A percentile compares a stretch with the other conserved stretches of the same genome.
Conservation (phyloP, 192 early-diverging fungal species). For the Coemansia sp. region DNA sequence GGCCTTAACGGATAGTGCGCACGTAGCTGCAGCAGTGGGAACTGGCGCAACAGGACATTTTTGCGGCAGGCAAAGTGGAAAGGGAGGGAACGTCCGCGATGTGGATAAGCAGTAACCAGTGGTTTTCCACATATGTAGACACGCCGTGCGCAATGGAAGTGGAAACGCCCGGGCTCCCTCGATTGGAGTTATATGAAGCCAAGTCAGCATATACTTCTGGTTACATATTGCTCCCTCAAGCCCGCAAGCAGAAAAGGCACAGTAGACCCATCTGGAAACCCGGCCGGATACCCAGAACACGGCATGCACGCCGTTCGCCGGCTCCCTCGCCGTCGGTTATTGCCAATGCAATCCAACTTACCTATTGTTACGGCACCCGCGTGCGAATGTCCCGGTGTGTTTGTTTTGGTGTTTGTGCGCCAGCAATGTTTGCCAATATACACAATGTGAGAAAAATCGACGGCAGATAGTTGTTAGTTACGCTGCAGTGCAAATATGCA, state of each 20-base stretch:
- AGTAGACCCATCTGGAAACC: constrained; percentile 1
- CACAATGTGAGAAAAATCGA: background rate
- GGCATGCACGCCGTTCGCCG: background rate
- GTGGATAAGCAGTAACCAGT: background rate
- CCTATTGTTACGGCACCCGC: background rate
- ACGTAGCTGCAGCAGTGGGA: constrained; percentile 1
- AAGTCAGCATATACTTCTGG: background rate
- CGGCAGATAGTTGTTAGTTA: background rate
- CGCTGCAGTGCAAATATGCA: too few species aligned
- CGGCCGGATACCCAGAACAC: background rate
- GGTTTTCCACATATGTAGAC: background rate
- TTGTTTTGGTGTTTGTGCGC: background rate
- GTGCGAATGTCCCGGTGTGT: background rate
- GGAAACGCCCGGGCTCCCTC: background rate
- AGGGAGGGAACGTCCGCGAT: background rate
- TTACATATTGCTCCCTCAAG: background rate
- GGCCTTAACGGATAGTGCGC: background rate
- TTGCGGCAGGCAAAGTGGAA: background rate
- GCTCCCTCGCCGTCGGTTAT: background rate
- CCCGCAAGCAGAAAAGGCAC: background rate
- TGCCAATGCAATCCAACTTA: constrained; percentile 1
- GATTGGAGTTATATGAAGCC: background rate
- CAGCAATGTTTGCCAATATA: background rate
- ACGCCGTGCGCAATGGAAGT: background rate
- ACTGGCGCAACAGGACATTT: background rate